A percentile compares a stretch with the other conserved stretches of the same genome.
These are phyloP conservation scores for Colletotrichum sp. DNA, from an alignment of 2,329 filamentous ascomycete genomes.

Conservation along the genomic window DNA sequence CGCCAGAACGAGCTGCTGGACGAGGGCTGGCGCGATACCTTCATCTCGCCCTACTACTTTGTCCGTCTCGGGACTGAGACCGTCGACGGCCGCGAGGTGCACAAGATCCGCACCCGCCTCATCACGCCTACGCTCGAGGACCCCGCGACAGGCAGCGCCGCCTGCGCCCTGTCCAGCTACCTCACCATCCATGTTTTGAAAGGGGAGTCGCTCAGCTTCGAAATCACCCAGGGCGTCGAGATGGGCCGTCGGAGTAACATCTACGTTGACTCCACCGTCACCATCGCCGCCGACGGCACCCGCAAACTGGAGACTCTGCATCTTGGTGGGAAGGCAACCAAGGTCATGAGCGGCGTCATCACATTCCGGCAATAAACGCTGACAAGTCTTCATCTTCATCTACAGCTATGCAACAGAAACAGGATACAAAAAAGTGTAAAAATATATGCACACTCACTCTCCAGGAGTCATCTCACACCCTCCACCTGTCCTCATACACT, in stretches of 20 bases:
- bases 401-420: background rate
- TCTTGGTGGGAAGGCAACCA: slow-evolving; percentile 10
- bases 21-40: slow-evolving; percentile 58
- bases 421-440: background rate
- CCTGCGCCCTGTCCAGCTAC: slow-evolving; percentile 60
- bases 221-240: slow-evolving; percentile 23
- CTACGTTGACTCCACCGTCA: background rate
- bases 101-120: slow-evolving; percentile 64
- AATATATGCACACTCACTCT: background rate
- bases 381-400: background rate
- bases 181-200: slow-evolving; percentile 49
- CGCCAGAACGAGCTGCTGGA: slow-evolving; percentile 46
- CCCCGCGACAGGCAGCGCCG: slow-evolving; percentile 67
- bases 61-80: slow-evolving; percentile 33
- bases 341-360: slow-evolving; percentile 18
- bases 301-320: slow-evolving; percentile 5
- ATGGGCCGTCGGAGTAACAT: slow-evolving; percentile 20
- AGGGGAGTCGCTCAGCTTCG: slow-evolving; percentile 23
- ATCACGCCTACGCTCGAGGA: slow-evolving; percentile 59
- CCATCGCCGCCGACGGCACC: background rate
- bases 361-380: background rate
- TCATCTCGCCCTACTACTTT: slow-evolving; percentile 65
- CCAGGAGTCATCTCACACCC: background rate
- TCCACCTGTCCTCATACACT: background rate
- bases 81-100: background rate